A percentile compares a stretch with the other conserved stretches of the same genome.
Evolutionary conservation across 768 basidiomycete genomes (phyloP).

Genomic region (Collybiopsis luxurians): DNA sequence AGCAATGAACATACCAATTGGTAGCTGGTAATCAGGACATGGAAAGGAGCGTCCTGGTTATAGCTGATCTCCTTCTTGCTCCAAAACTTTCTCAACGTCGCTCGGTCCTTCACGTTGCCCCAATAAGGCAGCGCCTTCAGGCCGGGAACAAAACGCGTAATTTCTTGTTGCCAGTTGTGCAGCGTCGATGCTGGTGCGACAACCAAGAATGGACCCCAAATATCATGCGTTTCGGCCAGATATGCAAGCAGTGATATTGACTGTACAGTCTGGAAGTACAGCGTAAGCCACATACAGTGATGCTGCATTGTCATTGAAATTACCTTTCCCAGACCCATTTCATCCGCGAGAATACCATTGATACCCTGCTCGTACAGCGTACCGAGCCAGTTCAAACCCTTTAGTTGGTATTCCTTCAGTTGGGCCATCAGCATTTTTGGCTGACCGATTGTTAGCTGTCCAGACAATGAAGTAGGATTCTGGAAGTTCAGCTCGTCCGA

Average conservation of each 20-base stretch:
- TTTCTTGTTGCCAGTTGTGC: conserved; percentile 99
- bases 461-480: conserved; percentile 89
- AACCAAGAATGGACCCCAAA: conserved; percentile 99
- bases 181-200: conserved; percentile 96
- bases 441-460: conserved; percentile 82
- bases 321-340: conserved; percentile 95
- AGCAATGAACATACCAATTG: conserved; percentile 63
- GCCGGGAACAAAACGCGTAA: conserved; percentile 91
- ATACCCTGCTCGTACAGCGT: conserved; percentile 99
- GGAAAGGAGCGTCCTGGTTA: conserved; percentile 93
- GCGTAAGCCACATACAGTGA: background rate
- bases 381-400: conserved; percentile 96
- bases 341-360: conserved; percentile 98
- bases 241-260: conserved; percentile 95
- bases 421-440: conserved; percentile 96
- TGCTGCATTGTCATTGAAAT: conserved; percentile 2
- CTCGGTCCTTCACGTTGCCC: conserved; percentile 95
- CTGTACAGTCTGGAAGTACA: conserved; percentile 75
- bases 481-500: conserved; percentile 99
- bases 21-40: conserved; percentile 95
- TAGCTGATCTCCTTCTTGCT: conserved; percentile 97
- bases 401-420: conserved; percentile 97
- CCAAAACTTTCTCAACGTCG: conserved; percentile 96
- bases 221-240: conserved; percentile 94
- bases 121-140: conserved; percentile 97